phyloP scores from a whole-genome alignment of 768 basidiomycete species.

The Psilocybe cyanescens region DNA sequence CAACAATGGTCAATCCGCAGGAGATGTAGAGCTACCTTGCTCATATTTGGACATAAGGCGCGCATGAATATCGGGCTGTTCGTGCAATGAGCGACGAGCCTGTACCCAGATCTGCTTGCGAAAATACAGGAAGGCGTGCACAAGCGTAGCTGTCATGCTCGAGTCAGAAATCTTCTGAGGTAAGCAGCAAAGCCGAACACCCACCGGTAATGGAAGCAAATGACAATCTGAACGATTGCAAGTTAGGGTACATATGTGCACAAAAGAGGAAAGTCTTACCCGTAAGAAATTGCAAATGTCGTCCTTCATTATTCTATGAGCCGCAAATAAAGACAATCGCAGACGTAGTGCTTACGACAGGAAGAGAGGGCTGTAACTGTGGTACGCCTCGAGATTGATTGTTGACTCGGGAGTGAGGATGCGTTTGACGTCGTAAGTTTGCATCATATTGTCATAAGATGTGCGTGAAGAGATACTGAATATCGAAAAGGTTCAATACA shows the following conservation, averaged over 20 bases:
- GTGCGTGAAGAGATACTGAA: conserved; percentile 56
- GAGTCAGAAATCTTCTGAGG: neutral
- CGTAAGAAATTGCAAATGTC: conserved; percentile 80
- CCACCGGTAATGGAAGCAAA: conserved; percentile 72
- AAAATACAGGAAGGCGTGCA: conserved; percentile 71
- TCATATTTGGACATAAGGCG: conserved; percentile 75
- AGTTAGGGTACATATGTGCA: neutral
- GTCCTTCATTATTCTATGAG: conserved; percentile 30
- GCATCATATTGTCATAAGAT: conserved; percentile 66
- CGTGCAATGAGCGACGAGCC: conserved; percentile 65
- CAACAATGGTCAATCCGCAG: neutral
- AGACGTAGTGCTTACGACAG: conserved; percentile 41
- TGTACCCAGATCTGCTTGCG: conserved; percentile 77
- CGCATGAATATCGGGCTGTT: conserved; percentile 84
- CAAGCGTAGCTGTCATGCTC: conserved; percentile 50
- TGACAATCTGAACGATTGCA: conserved; percentile 41
- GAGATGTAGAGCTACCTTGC: conserved; percentile 33
- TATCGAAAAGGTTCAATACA: neutral
- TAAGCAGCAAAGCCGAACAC: neutral
- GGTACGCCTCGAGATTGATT: conserved; percentile 56
- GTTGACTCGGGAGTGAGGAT: conserved; percentile 57
- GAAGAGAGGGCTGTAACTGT: conserved; percentile 61
- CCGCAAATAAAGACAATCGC: neutral
- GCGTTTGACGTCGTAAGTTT: conserved; percentile 53
- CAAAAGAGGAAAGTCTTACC: conserved; percentile 23